phyloP scores from a whole-genome alignment of 495 filamentous ascomycete genomes.

The Neurospora tetrasperma region DNA sequence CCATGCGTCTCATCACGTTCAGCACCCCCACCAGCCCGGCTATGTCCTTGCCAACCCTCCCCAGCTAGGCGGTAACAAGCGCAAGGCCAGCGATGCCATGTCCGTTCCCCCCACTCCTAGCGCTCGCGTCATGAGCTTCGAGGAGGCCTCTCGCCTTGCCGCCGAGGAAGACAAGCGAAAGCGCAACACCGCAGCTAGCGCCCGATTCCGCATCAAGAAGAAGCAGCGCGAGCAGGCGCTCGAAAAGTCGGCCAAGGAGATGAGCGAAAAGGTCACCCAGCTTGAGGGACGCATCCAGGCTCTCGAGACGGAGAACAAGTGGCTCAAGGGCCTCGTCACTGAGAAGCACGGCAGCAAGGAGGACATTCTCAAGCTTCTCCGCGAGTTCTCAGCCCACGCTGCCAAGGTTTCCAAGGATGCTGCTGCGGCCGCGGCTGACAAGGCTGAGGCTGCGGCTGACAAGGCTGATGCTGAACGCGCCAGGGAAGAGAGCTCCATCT shows the following conservation, averaged over 20 bases:
- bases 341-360: slow-evolving; percentile 70
- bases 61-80: slow-evolving; percentile 38
- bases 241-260: slow-evolving; percentile 82
- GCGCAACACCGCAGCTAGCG: slow-evolving; percentile 89
- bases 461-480: slow-evolving; percentile 3
- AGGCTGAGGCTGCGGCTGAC: neutral
- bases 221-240: slow-evolving; percentile 95
- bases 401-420: slow-evolving; percentile 2
- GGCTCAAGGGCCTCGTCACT: slow-evolving; percentile 86
- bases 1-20: slow-evolving; percentile 9
- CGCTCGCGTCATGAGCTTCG: slow-evolving; percentile 38
- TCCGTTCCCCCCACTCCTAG: slow-evolving; percentile 12
- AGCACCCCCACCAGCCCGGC: slow-evolving; percentile 11
- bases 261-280: slow-evolving; percentile 67
- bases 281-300: slow-evolving; percentile 77
- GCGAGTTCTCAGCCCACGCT: slow-evolving; percentile 24
- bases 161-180: slow-evolving; percentile 97
- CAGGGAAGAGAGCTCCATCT: slow-evolving; percentile 4
- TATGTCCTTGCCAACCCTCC: slow-evolving; percentile 31
- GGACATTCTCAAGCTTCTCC: slow-evolving; percentile 35
- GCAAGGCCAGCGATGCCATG: slow-evolving; percentile 34
- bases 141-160: slow-evolving; percentile 62
- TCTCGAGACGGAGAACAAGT: slow-evolving; percentile 91
- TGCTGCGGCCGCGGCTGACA: neutral
- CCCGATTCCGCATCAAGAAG: slow-evolving; percentile 97